Percentiles rank a stretch among this genome's conserved stretches.
These are phyloP conservation scores for Phlebiopsis gigantea DNA, from an alignment of 768 basidiomycete genomes.

Conservation along the genomic window DNA sequence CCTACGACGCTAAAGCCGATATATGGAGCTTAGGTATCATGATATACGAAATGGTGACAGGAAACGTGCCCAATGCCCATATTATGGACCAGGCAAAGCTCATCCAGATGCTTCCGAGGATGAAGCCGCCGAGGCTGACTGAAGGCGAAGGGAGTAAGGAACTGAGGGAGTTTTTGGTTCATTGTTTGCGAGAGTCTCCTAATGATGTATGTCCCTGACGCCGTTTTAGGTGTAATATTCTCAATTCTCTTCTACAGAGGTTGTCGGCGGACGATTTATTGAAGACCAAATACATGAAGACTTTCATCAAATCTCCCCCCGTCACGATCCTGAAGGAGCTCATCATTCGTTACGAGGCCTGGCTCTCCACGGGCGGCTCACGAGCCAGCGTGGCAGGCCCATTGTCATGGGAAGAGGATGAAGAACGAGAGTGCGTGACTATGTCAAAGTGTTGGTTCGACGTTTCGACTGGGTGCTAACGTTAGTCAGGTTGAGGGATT, in stretches of 20 bases:
- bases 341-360: constrained; percentile 69
- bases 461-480: not conserved
- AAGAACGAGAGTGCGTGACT: constrained; percentile 32
- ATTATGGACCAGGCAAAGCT: constrained; percentile 77
- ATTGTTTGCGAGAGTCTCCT: constrained; percentile 79
- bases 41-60: constrained; percentile 93
- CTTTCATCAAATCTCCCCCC: constrained; percentile 55
- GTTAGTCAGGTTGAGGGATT: not conserved
- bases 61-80: constrained; percentile 90
- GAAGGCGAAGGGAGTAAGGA: constrained; percentile 80
- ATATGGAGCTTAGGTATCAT: constrained; percentile 98
- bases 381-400: constrained; percentile 74
- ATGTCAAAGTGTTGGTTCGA: too few species aligned
- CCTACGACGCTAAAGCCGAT: constrained; percentile 94
- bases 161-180: constrained; percentile 82
- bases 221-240: not conserved
- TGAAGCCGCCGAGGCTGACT: constrained; percentile 72
- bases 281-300: constrained; percentile 89
- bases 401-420: constrained; percentile 68
- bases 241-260: constrained; percentile 48
- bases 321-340: constrained; percentile 75
- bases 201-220: constrained; percentile 49
- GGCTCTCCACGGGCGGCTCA: constrained; percentile 61
- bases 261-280: constrained; percentile 83
- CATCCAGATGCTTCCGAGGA: constrained; percentile 83